phyloP scores from a whole-genome alignment of 495 filamentous ascomycete species.

The Xylaria telfairii region DNA sequence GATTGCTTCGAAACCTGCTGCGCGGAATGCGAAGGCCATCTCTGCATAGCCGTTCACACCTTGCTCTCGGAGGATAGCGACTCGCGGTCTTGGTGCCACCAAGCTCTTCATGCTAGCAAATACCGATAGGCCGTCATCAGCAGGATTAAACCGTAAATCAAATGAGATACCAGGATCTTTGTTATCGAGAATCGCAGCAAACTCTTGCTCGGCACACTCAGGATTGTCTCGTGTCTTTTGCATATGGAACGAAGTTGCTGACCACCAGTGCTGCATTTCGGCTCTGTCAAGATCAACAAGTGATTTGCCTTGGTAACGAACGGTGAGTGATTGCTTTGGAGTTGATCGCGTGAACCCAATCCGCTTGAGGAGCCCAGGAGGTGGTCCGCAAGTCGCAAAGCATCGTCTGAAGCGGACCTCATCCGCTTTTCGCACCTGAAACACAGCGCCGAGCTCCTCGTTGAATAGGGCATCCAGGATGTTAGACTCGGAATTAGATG shows the following conservation, averaged over 20 bases:
- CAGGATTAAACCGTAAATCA: conserved; percentile 81
- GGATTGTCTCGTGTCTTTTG: conserved; percentile 91
- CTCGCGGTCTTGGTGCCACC: conserved; percentile 75
- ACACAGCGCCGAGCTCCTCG: conserved; percentile 96
- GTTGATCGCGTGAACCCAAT: conserved; percentile 74
- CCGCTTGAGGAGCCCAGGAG: conserved; percentile 76
- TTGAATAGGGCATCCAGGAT: conserved; percentile 85
- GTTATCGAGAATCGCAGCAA: conserved; percentile 74
- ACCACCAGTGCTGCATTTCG: conserved; percentile 87
- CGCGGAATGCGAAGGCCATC: conserved; percentile 94
- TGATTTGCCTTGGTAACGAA: conserved; percentile 70
- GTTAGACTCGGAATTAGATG: conserved; percentile 61
- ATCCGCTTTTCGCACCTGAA: conserved; percentile 86
- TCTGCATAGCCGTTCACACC: conserved; percentile 95
- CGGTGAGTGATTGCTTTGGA: conserved; percentile 78
- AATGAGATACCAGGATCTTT: conserved; percentile 84
- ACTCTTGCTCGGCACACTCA: conserved; percentile 85
- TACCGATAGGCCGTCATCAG: conserved; percentile 71
- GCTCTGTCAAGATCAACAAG: conserved; percentile 72
- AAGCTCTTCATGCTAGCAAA: conserved; percentile 61
- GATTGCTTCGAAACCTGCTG: conserved; percentile 86
- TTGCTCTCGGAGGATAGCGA: conserved; percentile 94
- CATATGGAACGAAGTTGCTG: conserved; percentile 86
- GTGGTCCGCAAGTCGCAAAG: conserved; percentile 92
- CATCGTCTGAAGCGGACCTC: conserved; percentile 84